A percentile compares a stretch with the other conserved stretches of the same genome.
phyloP scores from a whole-genome alignment of 306 rosid genomes.

The Malus domestica region ASM211411v1 NC_041804.1:17509001-17509500 shows the following conservation, averaged over 20 bases:
- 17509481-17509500: not conserved
- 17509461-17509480: constrained; percentile 11
- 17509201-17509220: not conserved
- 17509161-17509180: not conserved
- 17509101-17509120: not conserved
- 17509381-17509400: constrained; percentile 71
- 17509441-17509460: constrained; percentile 2
- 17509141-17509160: not conserved
- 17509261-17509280: not conserved
- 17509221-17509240: not conserved
- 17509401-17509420: constrained; percentile 43
- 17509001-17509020: not conserved
- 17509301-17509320: constrained; percentile 77
- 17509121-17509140: not conserved
- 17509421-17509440: not conserved
- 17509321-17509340: constrained; percentile 74
- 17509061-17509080: not conserved
- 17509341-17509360: constrained; percentile 69
- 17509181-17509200: not conserved
- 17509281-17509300: constrained; percentile 83
- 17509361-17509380: constrained; percentile 71
- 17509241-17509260: not conserved
- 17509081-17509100: not conserved
- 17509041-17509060: not conserved
- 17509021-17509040: not conserved